A percentile compares a stretch with the other conserved stretches of the same genome.
These are phyloP conservation scores for Pilobolus umbonatus DNA, from an alignment of 192 early-diverging fungal species.

Conservation along the genomic window DNA sequence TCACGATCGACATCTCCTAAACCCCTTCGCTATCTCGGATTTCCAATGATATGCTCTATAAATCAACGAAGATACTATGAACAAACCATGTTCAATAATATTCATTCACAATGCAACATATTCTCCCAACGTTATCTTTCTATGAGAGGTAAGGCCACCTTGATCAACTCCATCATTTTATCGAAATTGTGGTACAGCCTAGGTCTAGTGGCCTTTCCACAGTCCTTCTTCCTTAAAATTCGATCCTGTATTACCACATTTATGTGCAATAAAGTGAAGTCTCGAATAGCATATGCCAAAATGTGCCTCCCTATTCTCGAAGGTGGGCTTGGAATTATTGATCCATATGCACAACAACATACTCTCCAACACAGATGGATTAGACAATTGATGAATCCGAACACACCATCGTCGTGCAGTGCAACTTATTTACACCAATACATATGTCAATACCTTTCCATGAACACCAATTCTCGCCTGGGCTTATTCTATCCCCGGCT, in stretches of 20 bases:
- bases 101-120: neutral
- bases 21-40: neutral
- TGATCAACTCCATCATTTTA: neutral
- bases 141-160: neutral
- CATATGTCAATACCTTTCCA: neutral
- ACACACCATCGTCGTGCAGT: neutral
- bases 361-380: neutral
- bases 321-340: neutral
- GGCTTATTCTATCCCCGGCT: neutral
- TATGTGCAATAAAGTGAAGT: neutral
- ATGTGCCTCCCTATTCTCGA: neutral
- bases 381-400: too few relatives aligned
- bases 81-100: neutral
- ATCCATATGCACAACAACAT: neutral
- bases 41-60: neutral
- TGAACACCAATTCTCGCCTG: neutral
- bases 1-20: neutral
- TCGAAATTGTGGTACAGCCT: neutral
- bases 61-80: neutral
- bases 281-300: neutral
- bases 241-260: neutral
- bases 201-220: neutral
- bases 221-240: neutral
- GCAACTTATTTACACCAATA: neutral
- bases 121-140: neutral